Evolutionary conservation across 257 asterid genomes (phyloP).

Genomic region (Solanum sejunctum): DNA sequence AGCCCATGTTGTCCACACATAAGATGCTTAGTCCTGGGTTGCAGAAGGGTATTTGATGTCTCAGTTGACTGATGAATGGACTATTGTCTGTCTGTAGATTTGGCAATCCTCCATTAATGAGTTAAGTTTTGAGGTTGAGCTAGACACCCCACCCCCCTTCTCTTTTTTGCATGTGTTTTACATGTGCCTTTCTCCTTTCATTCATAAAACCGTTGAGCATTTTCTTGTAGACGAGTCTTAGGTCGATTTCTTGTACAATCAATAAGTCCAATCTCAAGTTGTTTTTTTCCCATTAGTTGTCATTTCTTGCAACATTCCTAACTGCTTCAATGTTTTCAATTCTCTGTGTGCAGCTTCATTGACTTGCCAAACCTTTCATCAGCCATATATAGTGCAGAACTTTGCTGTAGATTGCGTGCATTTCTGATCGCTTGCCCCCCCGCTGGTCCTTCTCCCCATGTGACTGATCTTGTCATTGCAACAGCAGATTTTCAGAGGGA

Average conservation of each 20-base stretch:
- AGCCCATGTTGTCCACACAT: neutral
- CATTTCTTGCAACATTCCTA: neutral
- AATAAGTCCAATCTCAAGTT: neutral
- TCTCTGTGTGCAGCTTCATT: slow-evolving; percentile 21
- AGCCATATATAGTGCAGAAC: slow-evolving; percentile 45
- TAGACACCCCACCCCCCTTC: neutral
- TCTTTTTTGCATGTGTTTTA: neutral
- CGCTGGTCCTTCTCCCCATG: slow-evolving; percentile 38
- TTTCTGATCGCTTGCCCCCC: slow-evolving; percentile 56
- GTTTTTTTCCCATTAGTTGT: neutral
- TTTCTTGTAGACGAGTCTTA: neutral
- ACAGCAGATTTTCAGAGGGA: slow-evolving; percentile 47
- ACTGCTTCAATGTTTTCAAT: neutral
- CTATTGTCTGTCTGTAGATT: neutral
- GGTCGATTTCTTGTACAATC: neutral
- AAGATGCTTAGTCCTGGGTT: neutral
- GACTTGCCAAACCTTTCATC: slow-evolving; percentile 45
- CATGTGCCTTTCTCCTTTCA: neutral
- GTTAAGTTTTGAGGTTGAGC: neutral
- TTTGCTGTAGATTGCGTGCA: slow-evolving; percentile 39
- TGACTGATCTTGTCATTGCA: slow-evolving; percentile 39
- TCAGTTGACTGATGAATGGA: neutral
- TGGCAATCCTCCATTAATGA: neutral
- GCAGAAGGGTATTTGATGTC: neutral
- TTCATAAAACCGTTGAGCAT: neutral